Evolutionary conservation across 495 filamentous ascomycete genomes (phyloP), one percentile per base, ranked within the genome.

Genomic region (Staphylotrichum longicolle): DNA sequence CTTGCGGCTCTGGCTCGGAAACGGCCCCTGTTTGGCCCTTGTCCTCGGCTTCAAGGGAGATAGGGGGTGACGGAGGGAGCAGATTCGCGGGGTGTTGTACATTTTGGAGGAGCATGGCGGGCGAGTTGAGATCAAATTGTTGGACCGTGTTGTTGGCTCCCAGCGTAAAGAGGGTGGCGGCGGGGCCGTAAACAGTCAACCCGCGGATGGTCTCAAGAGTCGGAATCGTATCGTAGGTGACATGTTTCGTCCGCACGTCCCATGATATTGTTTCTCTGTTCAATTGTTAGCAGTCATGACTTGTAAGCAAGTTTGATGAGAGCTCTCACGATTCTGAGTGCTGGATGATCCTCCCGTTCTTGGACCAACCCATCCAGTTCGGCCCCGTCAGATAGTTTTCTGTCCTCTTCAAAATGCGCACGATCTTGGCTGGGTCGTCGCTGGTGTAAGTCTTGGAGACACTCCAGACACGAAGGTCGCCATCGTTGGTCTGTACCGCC

Each of bases 291-390:
- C 41, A 45, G 41, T 46, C 27, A 40, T 9, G 14, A 34, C 34
- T 63, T 58, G 55, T 57, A 64, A 53, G 63, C 58, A 58, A 70
- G 57, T 30, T 15, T 34, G 27, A 33, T 66, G 65, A 37, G 65
- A 37, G 4, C 63, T 83, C 91, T 79, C 76, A 97, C 93, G 90
- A 85, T 75, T 97, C 91, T 7, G 91, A 85, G 75, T 85, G 93
- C 75, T 99, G 94, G 54, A 99, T 82, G 63, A 99, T 91, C 65
- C 90, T 87, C 34, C 94, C 94, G 77, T 96, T 96, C 77, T 96
- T 98, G 4, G 95, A 98, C 94, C 94, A 99, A 32, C 84, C 89
- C 81, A 96, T 90, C 93, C 93, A 99, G 72, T 96, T 96, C 20
- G 88, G 90, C 9, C 91, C 91, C 11, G 85, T 75, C 37, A 85